Conservation (phyloP, 208 protist genomes). For the Trypanosomatidae sp. region DNA sequence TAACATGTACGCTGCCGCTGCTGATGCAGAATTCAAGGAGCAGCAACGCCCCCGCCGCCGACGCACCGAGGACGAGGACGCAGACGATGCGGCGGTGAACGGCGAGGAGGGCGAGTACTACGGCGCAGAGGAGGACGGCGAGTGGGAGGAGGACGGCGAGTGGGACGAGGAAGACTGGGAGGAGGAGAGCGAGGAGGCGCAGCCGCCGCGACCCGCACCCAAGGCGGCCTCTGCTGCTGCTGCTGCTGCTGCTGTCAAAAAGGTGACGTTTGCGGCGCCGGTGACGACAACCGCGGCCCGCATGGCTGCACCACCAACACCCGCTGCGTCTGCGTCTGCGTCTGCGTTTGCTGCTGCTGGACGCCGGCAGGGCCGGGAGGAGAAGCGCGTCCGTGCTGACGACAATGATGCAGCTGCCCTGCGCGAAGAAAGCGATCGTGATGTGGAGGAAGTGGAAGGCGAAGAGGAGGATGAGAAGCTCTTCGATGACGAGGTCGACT, state of each 20-base stretch:
- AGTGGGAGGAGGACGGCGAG: slow-evolving; percentile 20
- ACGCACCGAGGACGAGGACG: slow-evolving; percentile 16
- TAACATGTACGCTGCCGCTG: slow-evolving; percentile 26
- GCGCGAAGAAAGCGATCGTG: too few species aligned
- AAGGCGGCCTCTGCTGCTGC: too few species aligned
- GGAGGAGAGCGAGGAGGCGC: slow-evolving; percentile 27
- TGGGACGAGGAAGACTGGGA: slow-evolving; percentile 21
- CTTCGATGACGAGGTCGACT: slow-evolving; percentile 84
- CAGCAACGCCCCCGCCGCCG: slow-evolving; percentile 5
- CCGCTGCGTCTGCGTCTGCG: too few species aligned
- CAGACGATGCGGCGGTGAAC: slow-evolving; percentile 19
- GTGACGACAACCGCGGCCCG: too few species aligned
- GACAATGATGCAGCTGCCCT: too few species aligned
- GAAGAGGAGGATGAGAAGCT: slow-evolving; percentile 33
- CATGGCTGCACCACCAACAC: too few species aligned
- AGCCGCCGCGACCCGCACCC: too few species aligned
- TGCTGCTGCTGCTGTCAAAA: too few species aligned
- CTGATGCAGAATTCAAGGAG: slow-evolving; percentile 23
- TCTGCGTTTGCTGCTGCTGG: too few species aligned
- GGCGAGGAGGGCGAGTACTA: slow-evolving; percentile 12
- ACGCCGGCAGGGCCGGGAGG: too few species aligned
- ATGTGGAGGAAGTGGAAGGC: slow-evolving; percentile 14
- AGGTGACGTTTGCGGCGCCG: too few species aligned
- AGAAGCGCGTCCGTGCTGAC: too few species aligned
- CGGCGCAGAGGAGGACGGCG: background rate